Percentiles rank a stretch among this genome's conserved stretches.
These are phyloP conservation scores for Kwoniella sp. DNA, from an alignment of 768 basidiomycete species.

Conservation along the genomic window DNA sequence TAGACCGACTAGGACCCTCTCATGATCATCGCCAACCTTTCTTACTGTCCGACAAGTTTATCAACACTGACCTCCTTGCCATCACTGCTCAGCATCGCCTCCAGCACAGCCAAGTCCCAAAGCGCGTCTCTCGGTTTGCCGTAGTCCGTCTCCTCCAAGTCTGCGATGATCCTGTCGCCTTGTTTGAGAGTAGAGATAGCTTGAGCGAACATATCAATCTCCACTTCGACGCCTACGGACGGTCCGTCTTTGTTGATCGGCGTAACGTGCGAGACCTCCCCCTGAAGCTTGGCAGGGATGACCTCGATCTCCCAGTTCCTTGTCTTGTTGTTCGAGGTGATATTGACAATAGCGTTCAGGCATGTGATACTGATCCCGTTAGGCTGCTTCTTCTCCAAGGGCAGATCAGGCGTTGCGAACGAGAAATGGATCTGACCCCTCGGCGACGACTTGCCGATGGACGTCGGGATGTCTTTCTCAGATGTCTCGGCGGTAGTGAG, in stretches of 20 bases:
- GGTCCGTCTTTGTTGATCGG: slow-evolving; percentile 59
- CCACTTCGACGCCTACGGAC: slow-evolving; percentile 60
- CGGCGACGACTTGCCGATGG: slow-evolving; percentile 40
- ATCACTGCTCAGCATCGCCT: slow-evolving; percentile 72
- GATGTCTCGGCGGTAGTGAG: slow-evolving; percentile 26
- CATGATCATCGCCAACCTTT: not conserved
- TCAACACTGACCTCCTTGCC: slow-evolving; percentile 66
- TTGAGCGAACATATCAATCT: slow-evolving; percentile 53
- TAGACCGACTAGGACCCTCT: no score
- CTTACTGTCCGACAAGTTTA: slow-evolving; percentile 35
- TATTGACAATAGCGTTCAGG: slow-evolving; percentile 40
- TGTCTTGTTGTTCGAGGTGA: slow-evolving; percentile 17
- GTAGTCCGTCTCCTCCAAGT: slow-evolving; percentile 60
- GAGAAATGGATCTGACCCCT: slow-evolving; percentile 45
- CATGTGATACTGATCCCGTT: slow-evolving; percentile 35
- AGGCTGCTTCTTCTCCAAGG: slow-evolving; percentile 17
- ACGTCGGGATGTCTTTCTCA: slow-evolving; percentile 23
- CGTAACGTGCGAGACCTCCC: slow-evolving; percentile 50
- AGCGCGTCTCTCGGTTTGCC: slow-evolving; percentile 70
- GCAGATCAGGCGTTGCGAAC: slow-evolving; percentile 39
- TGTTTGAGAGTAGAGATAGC: slow-evolving; percentile 68
- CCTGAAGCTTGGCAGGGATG: slow-evolving; percentile 19
- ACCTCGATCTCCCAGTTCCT: slow-evolving; percentile 32
- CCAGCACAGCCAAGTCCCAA: slow-evolving; percentile 75
- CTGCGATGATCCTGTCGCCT: slow-evolving; percentile 55